Base-by-base conservation (phyloP, 345 rosid genomes). In the Rhizophora mangle region DNA sequence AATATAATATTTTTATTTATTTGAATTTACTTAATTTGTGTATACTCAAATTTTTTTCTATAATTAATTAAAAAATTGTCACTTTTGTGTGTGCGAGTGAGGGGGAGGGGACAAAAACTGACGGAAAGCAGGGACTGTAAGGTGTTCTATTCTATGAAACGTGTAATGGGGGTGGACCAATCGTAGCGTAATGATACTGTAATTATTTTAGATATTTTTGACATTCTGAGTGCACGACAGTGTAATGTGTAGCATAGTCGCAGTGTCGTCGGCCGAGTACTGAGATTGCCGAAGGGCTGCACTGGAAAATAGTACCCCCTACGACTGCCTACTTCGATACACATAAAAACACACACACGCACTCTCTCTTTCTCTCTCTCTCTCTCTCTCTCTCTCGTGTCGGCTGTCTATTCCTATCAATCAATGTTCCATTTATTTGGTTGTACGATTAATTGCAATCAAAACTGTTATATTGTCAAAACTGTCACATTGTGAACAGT, bases 181-280 rank as follows among this genome's bases (percentile, higher is more conserved):
- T 84, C 74, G 81, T 83, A 64, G 78, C 22, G 89, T 78, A 82
- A 86, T 83, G 89, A 86, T 83, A 84, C 60, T 58, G 39, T 79
- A 72, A 85, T 83, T 68, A 82, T 85, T 79, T 68, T 6, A 20
- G 37, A 8, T 34, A n/a, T 20, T 60, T 75, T 78, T 0, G 81
- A 79, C 83, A 75, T 81, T 83, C 83, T 74, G 58, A 27, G 56
- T 39, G 68, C 31, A n/a, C 58, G 61, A 37, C 62, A 54, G 37
- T 8, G 37, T 7, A 34, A 34, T 34, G 1, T 34, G 37, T 34
- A 34, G 54, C 51, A 8, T 2, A 32, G 39, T 21, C 49, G 34
- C 32, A 8, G 37, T 7, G 37, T 2, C n/a, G 19, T 53, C 37
- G 37, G 37, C 37, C 37, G 37, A 1, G 37, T 1, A 7, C 37